Evolutionary conservation across 2,329 filamentous ascomycete genomes (phyloP).

Genomic region (Clarireedia paspali): DNA sequence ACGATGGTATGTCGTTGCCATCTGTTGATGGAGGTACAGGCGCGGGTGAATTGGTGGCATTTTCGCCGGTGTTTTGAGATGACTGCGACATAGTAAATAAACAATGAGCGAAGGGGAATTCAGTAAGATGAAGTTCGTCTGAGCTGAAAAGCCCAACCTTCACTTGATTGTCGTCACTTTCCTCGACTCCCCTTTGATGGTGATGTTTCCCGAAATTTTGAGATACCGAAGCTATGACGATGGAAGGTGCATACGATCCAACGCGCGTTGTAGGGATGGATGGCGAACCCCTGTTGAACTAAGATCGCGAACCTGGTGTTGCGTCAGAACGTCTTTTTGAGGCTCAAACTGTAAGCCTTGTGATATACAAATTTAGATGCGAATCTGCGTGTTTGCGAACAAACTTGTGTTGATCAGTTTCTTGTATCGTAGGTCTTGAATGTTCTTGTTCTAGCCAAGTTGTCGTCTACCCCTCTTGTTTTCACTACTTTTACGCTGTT

Average conservation of each 20-base stretch:
- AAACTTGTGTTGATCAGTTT: too few species aligned
- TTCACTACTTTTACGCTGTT: too few species aligned
- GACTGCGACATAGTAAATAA: slow-evolving; percentile 8
- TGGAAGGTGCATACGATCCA: neutral
- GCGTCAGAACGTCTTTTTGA: neutral
- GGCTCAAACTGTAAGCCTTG: too few species aligned
- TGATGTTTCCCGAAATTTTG: neutral
- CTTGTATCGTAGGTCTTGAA: too few species aligned
- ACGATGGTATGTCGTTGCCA: slow-evolving; percentile 14
- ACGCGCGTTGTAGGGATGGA: slow-evolving; percentile 1
- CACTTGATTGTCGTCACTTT: slow-evolving; percentile 3
- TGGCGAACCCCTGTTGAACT: slow-evolving; percentile 1
- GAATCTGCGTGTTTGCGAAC: too few species aligned
- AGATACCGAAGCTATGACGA: slow-evolving; percentile 6
- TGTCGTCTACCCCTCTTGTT: too few species aligned
- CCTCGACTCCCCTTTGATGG: neutral
- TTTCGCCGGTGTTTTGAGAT: slow-evolving; percentile 9
- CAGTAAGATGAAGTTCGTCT: neutral
- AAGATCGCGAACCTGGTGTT: neutral
- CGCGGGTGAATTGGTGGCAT: slow-evolving; percentile 8
- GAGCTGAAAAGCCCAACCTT: slow-evolving; percentile 8
- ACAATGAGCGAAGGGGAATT: neutral
- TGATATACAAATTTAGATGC: too few species aligned
- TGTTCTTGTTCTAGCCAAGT: too few species aligned
- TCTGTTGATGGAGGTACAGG: slow-evolving; percentile 15